Conservation (phyloP, 225 moss, liverwort and hornwort genomes). For the Thuidium tamariscinum region DNA sequence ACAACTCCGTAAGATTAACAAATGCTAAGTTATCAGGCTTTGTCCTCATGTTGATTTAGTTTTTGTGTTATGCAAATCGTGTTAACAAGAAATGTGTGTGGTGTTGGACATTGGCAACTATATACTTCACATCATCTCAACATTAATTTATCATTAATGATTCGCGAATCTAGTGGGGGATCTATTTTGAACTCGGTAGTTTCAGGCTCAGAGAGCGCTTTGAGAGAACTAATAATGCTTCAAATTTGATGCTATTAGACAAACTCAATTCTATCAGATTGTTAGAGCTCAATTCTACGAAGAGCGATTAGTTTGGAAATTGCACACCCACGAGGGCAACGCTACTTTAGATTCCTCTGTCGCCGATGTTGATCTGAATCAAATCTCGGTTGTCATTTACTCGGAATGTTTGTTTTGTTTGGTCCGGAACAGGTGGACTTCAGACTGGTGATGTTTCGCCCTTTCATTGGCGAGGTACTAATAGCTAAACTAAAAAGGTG, state of each 20-base stretch:
- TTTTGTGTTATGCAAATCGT: background rate
- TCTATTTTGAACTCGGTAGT: background rate
- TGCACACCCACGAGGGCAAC: background rate
- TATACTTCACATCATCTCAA: background rate
- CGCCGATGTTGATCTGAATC: background rate
- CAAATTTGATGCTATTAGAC: too few species aligned
- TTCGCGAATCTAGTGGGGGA: background rate
- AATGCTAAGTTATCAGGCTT: background rate
- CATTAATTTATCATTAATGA: background rate
- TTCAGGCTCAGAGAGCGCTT: too few species aligned
- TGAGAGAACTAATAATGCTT: too few species aligned
- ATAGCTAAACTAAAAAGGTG: constrained; percentile 84
- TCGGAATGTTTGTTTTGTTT: background rate
- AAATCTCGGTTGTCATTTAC: background rate
- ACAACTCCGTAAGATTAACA: background rate
- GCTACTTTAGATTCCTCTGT: background rate
- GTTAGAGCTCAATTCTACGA: background rate
- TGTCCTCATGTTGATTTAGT: background rate
- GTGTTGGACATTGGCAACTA: background rate
- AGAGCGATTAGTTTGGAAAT: background rate
- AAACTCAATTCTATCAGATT: too few species aligned
- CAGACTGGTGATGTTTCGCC: constrained; percentile 90
- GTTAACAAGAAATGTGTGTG: background rate
- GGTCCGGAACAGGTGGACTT: constrained; percentile 59
- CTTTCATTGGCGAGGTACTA: constrained; percentile 86